phyloP scores from a whole-genome alignment of 1,284 basidiomycete species.

The Fomes fomentarius region DNA sequence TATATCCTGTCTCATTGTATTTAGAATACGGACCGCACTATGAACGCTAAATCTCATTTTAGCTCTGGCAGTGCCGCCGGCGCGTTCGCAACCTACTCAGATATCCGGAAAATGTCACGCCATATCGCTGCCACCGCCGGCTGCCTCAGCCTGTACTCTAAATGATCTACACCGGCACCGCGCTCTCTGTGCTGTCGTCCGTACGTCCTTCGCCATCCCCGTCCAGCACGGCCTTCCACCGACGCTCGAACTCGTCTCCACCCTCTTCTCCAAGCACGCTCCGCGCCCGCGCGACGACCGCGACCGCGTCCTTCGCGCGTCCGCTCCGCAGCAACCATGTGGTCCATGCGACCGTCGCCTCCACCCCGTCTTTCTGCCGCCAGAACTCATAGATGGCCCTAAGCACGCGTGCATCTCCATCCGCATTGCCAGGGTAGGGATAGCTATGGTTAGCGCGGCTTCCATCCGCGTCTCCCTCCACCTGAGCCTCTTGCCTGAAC shows the following conservation, averaged over 20 bases:
- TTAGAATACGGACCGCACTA: not conserved
- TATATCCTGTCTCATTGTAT: not conserved
- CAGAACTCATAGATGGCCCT: constrained; percentile 45
- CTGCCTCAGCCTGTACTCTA: no score
- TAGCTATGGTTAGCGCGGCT: not conserved
- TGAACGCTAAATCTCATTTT: not conserved
- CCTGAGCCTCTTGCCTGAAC: constrained; percentile 38
- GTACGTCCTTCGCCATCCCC: constrained; percentile 7
- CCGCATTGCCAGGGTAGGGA: constrained; percentile 11
- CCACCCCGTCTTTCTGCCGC: constrained; percentile 40
- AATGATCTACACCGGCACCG: not conserved
- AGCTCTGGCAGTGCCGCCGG: constrained; percentile 3
- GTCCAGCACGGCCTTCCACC: constrained; percentile 30
- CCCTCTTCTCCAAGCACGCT: constrained; percentile 21
- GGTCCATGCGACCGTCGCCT: constrained; percentile 49
- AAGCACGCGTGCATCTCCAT: constrained; percentile 37
- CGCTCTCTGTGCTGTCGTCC: constrained; percentile 2
- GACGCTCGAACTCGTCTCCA: constrained; percentile 27
- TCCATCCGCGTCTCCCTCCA: not conserved
- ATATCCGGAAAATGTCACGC: constrained; percentile 8
- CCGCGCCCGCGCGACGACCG: constrained; percentile 28
- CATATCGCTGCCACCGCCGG: not conserved
- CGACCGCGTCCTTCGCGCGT: constrained; percentile 34
- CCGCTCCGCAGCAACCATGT: constrained; percentile 47
- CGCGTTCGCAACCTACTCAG: constrained; percentile 6